Evolutionary conservation across 2,329 filamentous ascomycete genomes (phyloP), one percentile per base, ranked within the genome.

Genomic region (Fusarium sacchari): DNA sequence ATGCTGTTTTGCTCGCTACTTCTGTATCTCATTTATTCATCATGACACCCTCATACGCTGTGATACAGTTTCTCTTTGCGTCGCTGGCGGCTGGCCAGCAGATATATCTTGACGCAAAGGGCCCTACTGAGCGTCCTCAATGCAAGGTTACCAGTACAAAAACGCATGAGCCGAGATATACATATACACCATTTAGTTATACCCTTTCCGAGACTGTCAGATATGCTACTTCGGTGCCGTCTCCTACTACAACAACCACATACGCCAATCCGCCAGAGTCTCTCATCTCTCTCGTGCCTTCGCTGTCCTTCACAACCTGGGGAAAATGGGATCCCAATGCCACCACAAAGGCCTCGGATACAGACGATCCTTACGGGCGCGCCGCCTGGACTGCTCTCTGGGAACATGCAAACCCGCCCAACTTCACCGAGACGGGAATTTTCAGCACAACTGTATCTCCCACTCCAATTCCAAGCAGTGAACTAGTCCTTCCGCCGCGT

Each of bases 401-500:
- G 81, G 74, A 81, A 15, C 64, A 76, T 43, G 80, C 79, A 15
- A 79, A 81, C 39, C 80, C 80, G 15, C 79, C 79, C 43, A 81
- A 81, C 52, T 82, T 81, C 55, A 82, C 80, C 7, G 77, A 79
- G 37, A 78, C 66, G 28, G 75, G 64, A 20, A 36, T 80, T 17
- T 81, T 74, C 34, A 81, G 78, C 58, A 88, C 88, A 0, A 90
- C 88, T 0, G 88, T 88, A 5, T 83, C 81, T 8, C 87, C 89
- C 0, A 91, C 88, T 0, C 83, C 88, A 0, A 79, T 91, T 3
- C 86, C 88, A 0, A 87, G 82, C 3, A 86, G 81, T 60, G 87
- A 90, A 64, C 82, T 91, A 3, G 80, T 90, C 11, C 82, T 89
- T 1, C 89, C 89, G 0, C 88, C 89, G 0, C 77, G 81, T 4